Evolutionary conservation across 768 basidiomycete species (phyloP), one percentile per base, ranked within the genome.

Genomic region (Suillus placidus): DNA sequence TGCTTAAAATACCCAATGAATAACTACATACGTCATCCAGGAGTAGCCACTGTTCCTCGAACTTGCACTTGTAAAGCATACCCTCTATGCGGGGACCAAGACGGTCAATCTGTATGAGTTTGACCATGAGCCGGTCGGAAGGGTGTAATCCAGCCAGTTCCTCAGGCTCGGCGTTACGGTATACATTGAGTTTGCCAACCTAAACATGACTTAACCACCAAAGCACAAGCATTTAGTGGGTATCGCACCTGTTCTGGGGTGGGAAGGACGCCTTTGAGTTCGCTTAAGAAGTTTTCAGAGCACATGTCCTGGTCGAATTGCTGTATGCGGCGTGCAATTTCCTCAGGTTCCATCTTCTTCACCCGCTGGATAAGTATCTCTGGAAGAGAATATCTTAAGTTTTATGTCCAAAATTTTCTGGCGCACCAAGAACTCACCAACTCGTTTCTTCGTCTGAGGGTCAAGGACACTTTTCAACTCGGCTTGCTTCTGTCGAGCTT

Each of bases 41-140:
- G 54, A 98, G 79, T 10, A 85, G 73, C 86, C 90, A 90, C 35
- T 88, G 89, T 73, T 98, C 96, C 9, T 94, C 91, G 72, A 97
- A 99, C 51, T 87, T 87, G 65, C 88, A 87, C 71, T 90, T 91
- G 75, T 95, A 98, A 40, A 97, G 82, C 97, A 99, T 98, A n/a
- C 94, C 90, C 72, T 97, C 89, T 66, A 99, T 90, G 12, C 97
- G 88, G 55, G 94, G 92, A 12, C 84, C 85, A 12, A 99, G 82
- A 42, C 94, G 90, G 51, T 97, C 88, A 34, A 99, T 95, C 76
- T 97, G 94, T 71, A 99, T 97, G 43, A 98, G 83, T 68, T 96
- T 92, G 32, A 99, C 95, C 93, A 99, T 95, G 56, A 99, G 85
- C 38, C 97, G 88, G 79, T 99, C 97, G 20, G 97, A 92, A 23